A percentile compares a stretch with the other conserved stretches of the same genome.
Evolutionary conservation across 108 stramenopile species (phyloP).

Genomic region (Fragilaria radians): DNA sequence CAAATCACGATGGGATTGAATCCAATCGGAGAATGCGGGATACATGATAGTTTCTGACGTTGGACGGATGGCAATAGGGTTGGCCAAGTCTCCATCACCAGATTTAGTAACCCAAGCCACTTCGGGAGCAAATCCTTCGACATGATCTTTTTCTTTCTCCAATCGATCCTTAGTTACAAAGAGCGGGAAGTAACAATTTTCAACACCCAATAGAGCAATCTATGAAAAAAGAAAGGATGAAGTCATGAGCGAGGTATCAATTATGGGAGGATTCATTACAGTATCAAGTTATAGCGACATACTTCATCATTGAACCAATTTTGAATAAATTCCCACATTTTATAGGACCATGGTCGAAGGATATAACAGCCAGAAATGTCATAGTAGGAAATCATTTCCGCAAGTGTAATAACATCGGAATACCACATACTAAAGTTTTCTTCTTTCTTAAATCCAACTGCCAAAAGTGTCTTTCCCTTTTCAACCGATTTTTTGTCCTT

Average conservation of each 20-base stretch:
- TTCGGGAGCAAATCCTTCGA: slow-evolving; percentile 99
- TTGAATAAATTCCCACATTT: slow-evolving; percentile 99
- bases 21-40: slow-evolving; percentile 97
- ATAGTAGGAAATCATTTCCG: slow-evolving; percentile 99
- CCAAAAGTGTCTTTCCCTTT: slow-evolving; percentile 75
- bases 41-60: slow-evolving; percentile 99
- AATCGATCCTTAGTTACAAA: slow-evolving; percentile 91
- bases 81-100: slow-evolving; percentile 84
- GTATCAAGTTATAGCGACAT: no score
- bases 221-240: slow-evolving; percentile 15
- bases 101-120: slow-evolving; percentile 96
- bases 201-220: slow-evolving; percentile 84
- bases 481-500: slow-evolving; percentile 54
- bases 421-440: slow-evolving; percentile 99
- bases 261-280: not conserved
- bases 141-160: slow-evolving; percentile 97
- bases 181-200: slow-evolving; percentile 98
- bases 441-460: slow-evolving; percentile 79
- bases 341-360: slow-evolving; percentile 96
- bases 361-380: slow-evolving; percentile 99
- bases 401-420: slow-evolving; percentile 92
- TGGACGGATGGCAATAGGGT: slow-evolving; percentile 97
- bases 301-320: slow-evolving; percentile 86
- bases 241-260: not conserved
- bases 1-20: slow-evolving; percentile 86